Evolutionary conservation across 2,329 filamentous ascomycete species (phyloP).

Genomic region (Incumbomyces lentus): DNA sequence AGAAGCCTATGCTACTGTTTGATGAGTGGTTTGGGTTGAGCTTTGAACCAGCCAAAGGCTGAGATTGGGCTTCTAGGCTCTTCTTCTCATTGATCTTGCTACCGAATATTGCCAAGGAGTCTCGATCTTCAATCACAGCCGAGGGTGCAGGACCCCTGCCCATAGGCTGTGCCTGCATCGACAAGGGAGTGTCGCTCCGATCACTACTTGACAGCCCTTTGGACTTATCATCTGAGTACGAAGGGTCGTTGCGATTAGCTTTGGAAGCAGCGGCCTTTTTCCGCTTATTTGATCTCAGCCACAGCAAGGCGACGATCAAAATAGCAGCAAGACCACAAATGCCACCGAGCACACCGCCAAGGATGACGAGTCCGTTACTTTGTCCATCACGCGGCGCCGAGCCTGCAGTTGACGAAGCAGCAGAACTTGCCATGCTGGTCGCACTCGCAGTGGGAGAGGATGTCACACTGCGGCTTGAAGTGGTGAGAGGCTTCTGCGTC

Average conservation of each 20-base stretch:
- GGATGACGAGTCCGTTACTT: conserved; percentile 43
- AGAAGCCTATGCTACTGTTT: conserved; percentile 9
- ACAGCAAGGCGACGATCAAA: conserved; percentile 60
- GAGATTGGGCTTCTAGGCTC: not conserved
- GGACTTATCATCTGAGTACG: conserved; percentile 42
- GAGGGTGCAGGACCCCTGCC: conserved; percentile 33
- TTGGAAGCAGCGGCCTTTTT: conserved; percentile 35
- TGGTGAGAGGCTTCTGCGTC: conserved; percentile 26
- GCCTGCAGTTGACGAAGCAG: conserved; percentile 23
- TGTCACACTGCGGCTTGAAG: conserved; percentile 20
- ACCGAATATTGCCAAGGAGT: conserved; percentile 32
- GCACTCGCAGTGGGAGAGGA: conserved; percentile 21
- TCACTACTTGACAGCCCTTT: conserved; percentile 31
- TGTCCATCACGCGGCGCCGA: conserved; percentile 26
- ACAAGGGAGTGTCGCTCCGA: conserved; percentile 34
- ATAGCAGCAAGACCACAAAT: conserved; percentile 63
- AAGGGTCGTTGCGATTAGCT: conserved; percentile 36
- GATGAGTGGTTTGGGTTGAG: not conserved
- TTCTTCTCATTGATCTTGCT: conserved; percentile 27
- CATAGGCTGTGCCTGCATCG: conserved; percentile 35
- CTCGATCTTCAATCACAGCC: conserved; percentile 21
- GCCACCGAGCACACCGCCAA: conserved; percentile 74
- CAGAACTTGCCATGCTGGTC: conserved; percentile 24
- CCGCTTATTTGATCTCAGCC: conserved; percentile 52
- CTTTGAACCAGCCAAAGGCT: not conserved